Conservation (phyloP, 805 yeast species). For the Wickerhamomyces ciferrii region DNA sequence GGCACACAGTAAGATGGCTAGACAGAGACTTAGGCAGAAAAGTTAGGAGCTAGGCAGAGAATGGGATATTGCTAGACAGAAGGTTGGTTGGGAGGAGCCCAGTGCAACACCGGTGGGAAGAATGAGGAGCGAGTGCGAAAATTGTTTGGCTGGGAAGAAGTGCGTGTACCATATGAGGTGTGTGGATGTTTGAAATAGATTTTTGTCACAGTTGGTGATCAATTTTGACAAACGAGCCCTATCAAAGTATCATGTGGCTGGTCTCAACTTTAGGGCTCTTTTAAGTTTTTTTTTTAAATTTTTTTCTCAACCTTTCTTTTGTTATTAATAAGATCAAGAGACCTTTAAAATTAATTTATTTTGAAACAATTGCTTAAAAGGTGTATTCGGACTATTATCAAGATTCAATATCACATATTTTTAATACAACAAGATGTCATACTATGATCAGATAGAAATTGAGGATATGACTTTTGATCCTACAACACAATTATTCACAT, state of each 20-base stretch:
- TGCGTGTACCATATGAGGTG: neutral
- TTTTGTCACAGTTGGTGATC: no score
- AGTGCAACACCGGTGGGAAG: neutral
- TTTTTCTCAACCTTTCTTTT: neutral
- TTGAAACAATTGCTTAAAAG: neutral
- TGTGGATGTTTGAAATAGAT: neutral
- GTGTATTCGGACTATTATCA: no score
- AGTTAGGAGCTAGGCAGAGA: neutral
- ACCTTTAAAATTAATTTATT: neutral
- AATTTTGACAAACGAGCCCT: neutral
- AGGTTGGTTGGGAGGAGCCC: neutral
- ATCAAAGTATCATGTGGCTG: neutral
- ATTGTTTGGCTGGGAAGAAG: neutral
- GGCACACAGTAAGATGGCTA: constrained; percentile 23
- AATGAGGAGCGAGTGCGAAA: no score
- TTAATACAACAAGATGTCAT: constrained; percentile 38
- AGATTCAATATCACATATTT: no score
- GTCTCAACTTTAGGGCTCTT: no score
- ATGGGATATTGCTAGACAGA: neutral
- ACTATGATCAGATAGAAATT: constrained; percentile 93
- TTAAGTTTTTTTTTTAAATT: neutral
- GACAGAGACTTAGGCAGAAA: neutral
- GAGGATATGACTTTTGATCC: constrained; percentile 95
- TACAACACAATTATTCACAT: constrained; percentile 73
- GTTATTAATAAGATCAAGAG: neutral